A percentile compares a stretch with the other conserved stretches of the same genome.
These are phyloP conservation scores for Suillus ampliporus DNA, from an alignment of 768 basidiomycete species.

Conservation along the genomic window DNA sequence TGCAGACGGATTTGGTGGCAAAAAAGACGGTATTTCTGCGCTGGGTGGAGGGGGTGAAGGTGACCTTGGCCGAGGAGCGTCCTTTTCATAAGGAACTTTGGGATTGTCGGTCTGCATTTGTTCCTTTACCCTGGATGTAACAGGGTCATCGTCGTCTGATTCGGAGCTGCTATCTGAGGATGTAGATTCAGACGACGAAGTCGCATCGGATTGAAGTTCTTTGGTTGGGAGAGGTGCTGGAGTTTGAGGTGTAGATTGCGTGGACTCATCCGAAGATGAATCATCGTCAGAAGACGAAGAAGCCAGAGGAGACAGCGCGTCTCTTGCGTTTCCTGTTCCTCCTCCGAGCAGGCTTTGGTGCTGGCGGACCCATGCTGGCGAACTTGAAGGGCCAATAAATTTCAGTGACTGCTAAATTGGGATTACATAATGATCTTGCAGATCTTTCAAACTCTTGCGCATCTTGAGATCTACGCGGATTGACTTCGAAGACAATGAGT, in stretches of 20 bases:
- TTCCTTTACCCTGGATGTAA: constrained; percentile 4
- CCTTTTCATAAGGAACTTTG: constrained; percentile 1
- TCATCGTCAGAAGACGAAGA: constrained; percentile 47
- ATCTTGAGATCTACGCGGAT: constrained; percentile 1
- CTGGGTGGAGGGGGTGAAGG: constrained; percentile 26
- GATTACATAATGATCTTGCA: constrained; percentile 10
- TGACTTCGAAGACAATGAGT: constrained; percentile 22
- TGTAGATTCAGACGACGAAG: constrained; percentile 21
- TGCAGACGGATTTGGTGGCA: constrained; percentile 40
- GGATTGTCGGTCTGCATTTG: constrained; percentile 5
- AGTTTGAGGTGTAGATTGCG: constrained; percentile 7
- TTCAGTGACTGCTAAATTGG: neutral
- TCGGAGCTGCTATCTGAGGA: constrained; percentile 25
- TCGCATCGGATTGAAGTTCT: constrained; percentile 15
- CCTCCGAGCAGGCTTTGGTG: constrained; percentile 45
- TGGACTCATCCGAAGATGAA: constrained; percentile 25
- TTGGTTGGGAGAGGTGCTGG: constrained; percentile 4
- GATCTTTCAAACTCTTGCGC: constrained; percentile 2
- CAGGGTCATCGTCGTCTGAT: constrained; percentile 11
- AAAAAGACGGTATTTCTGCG: constrained; percentile 59
- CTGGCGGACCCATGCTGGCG: constrained; percentile 34
- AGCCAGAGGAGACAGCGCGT: constrained; percentile 49
- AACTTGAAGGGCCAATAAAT: neutral
- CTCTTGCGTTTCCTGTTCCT: constrained; percentile 60
- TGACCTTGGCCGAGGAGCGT: constrained; percentile 24